Evolutionary conservation across 2,329 filamentous ascomycete genomes (phyloP), one percentile per base, ranked within the genome.

Genomic region (Stemphylium vesicarium): DNA sequence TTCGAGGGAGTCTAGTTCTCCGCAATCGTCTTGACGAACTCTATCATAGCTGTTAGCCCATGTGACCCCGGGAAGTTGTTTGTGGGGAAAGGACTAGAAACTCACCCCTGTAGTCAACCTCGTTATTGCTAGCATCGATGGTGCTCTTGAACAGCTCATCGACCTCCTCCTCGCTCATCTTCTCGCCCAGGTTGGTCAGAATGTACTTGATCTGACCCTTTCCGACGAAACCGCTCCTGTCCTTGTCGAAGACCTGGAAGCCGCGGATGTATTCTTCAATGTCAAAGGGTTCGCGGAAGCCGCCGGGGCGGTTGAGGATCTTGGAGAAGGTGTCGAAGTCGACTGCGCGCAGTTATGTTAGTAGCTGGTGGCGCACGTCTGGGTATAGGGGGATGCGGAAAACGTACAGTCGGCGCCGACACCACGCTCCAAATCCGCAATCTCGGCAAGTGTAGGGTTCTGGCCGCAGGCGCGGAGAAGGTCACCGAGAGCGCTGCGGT

Each of bases 201-300:
- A 99, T 94, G 81, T 99, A 99, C 80, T 96, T 91, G 78, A 99
- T 85, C 81, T 99, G 95, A 54, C 95, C 95, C 63, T 98, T 94
- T 52, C 94, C 95, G 75, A 99, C 98, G 79, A 93, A 97, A 47
- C 95, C 95, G 57, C 92, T 96, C 87, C 96, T 90, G 77, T 99
- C 95, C 81, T 99, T 99, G 81, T 99, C 95, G 71, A 99, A 99
- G 49, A 99, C 95, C 79, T 99, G 95, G 83, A 99, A 99, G 51
- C 95, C 95, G 60, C 94, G 91, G 79, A 94, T 96, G 81, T 99
- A 99, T 78, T 98, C 94, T 74, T 98, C 94, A 36, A 95, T 94
- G 80, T 97, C 93, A 75, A 95, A 95, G 2, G 95, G 93, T 72
- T 98, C 95, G 76, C 95, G 92, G 89, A 99, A 99, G 70, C 95